Evolutionary conservation across 352 stramenopile species (phyloP), one percentile per base, ranked within the genome.

Genomic region (Pythium insidiosum): DNA sequence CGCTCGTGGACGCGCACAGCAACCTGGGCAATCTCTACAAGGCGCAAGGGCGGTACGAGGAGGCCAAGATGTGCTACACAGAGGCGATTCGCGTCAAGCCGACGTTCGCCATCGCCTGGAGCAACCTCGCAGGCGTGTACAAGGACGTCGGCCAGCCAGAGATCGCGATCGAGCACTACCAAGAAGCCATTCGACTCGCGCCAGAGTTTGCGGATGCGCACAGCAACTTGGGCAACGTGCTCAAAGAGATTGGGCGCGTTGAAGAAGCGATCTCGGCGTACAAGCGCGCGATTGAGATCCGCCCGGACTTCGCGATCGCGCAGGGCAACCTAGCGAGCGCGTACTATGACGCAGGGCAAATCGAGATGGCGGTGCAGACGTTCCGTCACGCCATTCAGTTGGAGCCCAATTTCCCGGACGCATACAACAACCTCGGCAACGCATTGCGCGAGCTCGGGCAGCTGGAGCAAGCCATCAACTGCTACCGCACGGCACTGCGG

Each of bases 11-110:
- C 47, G 91, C 91, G n/a, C 86, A 97, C 53, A 90, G 71, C 37
- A 98, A 98, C 49, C 50, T 97, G n/a, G 93, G 88, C 19, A 97
- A 97, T 48, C 58, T 97, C 20, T 92, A 95, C 61, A 97, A 96
- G 54, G 74, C 84, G 12, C 76, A 95, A 61, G 82, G 82, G 3
- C 63, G 71, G 0, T 59, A 88, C 19, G 79, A 92, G 19, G 81
- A 94, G n/a, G 87, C 90, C 26, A 94, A 95, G 56, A 44, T 41
- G 25, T 97, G 87, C 61, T 97, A 97, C 58, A 67, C 83, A 0
- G 77, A 96, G 53, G 89, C 89, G 3, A 94, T 97, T 39, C 69
- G 76, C 21, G 68, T 95, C 15, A 81, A 88, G 29, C 89, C 89
- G 2, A 83, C 67, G 31, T 97, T 96, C 52, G 78, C 91, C 13